These are phyloP conservation scores for Euryodendron excelsum DNA, from an alignment of 148 eudicot genomes.

Conservation along the genomic window DNA sequence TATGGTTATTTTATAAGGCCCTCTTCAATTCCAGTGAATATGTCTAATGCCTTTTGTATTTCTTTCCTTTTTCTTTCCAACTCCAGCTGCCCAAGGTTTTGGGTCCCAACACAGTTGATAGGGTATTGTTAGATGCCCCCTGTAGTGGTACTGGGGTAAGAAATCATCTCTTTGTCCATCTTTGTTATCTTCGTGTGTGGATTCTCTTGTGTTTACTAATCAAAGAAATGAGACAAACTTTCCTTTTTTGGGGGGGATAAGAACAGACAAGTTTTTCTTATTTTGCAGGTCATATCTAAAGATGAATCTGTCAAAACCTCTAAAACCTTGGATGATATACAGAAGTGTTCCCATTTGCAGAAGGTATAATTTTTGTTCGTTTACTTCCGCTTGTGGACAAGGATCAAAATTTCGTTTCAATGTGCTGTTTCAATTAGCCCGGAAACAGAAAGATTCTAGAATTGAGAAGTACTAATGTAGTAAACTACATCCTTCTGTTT, in stretches of 20 bases:
- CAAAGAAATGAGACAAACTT: too few species aligned
- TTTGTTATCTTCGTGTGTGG: background rate
- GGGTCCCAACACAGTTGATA: slow-evolving; percentile 77
- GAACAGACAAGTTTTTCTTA: background rate
- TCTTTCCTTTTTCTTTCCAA: slow-evolving; percentile 11
- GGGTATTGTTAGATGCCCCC: slow-evolving; percentile 93
- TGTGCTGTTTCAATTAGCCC: too few species aligned
- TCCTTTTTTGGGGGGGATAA: too few species aligned
- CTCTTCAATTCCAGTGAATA: background rate
- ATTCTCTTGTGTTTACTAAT: background rate
- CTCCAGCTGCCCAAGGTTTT: slow-evolving; percentile 80
- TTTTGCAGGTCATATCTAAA: slow-evolving; percentile 86
- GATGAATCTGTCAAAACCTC: slow-evolving; percentile 96
- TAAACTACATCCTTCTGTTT: too few species aligned
- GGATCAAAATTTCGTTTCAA: too few species aligned
- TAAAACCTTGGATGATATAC: slow-evolving; percentile 65
- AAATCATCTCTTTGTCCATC: background rate
- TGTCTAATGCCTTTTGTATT: slow-evolving; percentile 1
- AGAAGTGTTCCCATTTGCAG: slow-evolving; percentile 76
- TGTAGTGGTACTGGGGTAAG: slow-evolving; percentile 99
- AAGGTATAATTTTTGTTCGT: too few species aligned
- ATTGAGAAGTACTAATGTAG: too few species aligned
- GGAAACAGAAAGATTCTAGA: too few species aligned
- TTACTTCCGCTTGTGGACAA: too few species aligned
- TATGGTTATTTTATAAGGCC: background rate